Percentiles rank a stretch among this genome's conserved stretches.
phyloP scores from a whole-genome alignment of 2,329 filamentous ascomycete species.

The Colletotrichum tabaci region DNA sequence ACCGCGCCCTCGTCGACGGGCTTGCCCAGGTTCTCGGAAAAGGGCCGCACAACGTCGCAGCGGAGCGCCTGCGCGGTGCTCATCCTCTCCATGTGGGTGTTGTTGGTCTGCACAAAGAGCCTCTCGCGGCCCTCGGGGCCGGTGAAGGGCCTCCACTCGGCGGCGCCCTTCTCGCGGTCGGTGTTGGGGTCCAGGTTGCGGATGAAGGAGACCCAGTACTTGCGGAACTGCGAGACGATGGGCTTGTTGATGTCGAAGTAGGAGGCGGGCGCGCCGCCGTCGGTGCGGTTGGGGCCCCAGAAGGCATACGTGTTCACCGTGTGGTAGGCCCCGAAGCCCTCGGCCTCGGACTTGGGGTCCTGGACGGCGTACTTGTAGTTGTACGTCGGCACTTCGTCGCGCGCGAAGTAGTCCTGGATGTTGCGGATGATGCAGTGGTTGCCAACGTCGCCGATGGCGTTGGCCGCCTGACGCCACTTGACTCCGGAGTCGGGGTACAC shows the following conservation, averaged over 20 bases:
- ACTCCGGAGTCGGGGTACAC: constrained; percentile 51
- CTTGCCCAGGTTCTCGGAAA: constrained; percentile 39
- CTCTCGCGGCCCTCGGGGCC: constrained; percentile 49
- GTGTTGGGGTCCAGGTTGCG: constrained; percentile 75
- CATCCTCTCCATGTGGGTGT: constrained; percentile 59
- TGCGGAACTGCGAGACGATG: constrained; percentile 74
- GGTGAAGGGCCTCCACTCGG: constrained; percentile 66
- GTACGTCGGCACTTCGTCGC: constrained; percentile 62
- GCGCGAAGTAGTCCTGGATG: constrained; percentile 49
- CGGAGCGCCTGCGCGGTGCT: constrained; percentile 39
- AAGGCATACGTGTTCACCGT: constrained; percentile 77
- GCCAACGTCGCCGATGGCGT: constrained; percentile 54
- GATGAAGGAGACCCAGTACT: constrained; percentile 84
- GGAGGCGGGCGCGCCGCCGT: constrained; percentile 64
- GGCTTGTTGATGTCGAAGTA: constrained; percentile 70
- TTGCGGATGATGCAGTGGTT: constrained; percentile 55
- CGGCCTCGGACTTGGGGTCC: constrained; percentile 66
- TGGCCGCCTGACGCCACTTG: constrained; percentile 56
- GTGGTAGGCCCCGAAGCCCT: constrained; percentile 76
- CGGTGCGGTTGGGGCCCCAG: constrained; percentile 73
- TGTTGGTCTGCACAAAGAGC: constrained; percentile 59
- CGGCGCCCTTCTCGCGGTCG: constrained; percentile 59
- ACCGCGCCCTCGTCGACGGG: constrained; percentile 33
- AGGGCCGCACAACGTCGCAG: constrained; percentile 33
- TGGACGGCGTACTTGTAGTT: constrained; percentile 80